phyloP scores from a whole-genome alignment of 257 asterid genomes.

The Agastache rugosa region DNA sequence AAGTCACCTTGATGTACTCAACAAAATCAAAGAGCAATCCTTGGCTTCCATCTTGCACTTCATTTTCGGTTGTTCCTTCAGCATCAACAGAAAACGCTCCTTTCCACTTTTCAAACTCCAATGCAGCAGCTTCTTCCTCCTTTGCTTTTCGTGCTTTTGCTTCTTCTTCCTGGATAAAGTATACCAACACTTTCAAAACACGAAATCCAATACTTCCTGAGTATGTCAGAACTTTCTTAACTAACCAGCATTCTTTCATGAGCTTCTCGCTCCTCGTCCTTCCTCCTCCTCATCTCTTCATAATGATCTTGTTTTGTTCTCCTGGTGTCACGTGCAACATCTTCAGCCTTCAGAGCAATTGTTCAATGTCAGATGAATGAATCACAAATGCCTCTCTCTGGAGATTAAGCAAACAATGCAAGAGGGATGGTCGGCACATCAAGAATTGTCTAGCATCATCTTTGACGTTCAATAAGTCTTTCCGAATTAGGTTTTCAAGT shows the following conservation, averaged over 20 bases:
- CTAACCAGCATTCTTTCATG: constrained; percentile 82
- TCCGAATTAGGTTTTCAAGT: constrained; percentile 4
- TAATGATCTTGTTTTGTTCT: constrained; percentile 83
- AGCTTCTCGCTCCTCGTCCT: constrained; percentile 99
- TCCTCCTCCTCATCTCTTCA: constrained; percentile 92
- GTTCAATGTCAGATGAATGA: constrained; percentile 35
- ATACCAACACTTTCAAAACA: constrained; percentile 22
- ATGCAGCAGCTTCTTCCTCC: constrained; percentile 94
- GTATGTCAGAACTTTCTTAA: constrained; percentile 27
- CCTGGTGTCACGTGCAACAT: constrained; percentile 75
- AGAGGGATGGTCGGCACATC: neutral
- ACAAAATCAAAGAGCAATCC: constrained; percentile 88
- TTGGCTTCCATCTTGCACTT: constrained; percentile 78
- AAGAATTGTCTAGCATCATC: constrained; percentile 21
- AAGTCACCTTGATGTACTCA: constrained; percentile 87
- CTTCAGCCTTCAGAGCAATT: constrained; percentile 73
- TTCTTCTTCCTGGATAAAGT: constrained; percentile 85
- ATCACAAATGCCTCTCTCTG: neutral
- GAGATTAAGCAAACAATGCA: constrained; percentile 19
- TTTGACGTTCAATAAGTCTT: constrained; percentile 20
- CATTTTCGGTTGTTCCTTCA: constrained; percentile 93
- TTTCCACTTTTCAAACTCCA: constrained; percentile 96
- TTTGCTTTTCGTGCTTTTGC: constrained; percentile 80
- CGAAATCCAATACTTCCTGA: neutral
- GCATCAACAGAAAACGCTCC: constrained; percentile 95